Percentiles rank a stretch among this genome's conserved stretches.
phyloP scores from a whole-genome alignment of 2,329 filamentous ascomycete genomes.

The Chrysoporthe puriensis region DNA sequence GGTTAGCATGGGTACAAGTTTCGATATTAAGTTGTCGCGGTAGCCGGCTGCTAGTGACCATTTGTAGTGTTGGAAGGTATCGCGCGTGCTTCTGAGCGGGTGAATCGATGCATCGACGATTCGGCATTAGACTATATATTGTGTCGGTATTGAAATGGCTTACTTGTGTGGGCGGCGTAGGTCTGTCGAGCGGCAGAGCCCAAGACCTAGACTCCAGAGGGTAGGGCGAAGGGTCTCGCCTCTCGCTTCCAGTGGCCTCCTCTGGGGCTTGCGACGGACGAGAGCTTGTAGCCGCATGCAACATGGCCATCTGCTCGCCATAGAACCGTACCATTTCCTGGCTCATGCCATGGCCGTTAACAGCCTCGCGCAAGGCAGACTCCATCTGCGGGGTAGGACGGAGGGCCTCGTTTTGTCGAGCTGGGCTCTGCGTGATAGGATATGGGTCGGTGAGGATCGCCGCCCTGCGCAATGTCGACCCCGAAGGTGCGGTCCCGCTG shows the following conservation, averaged over 20 bases:
- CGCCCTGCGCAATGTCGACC: constrained; percentile 20
- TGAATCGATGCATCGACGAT: neutral
- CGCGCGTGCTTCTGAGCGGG: neutral
- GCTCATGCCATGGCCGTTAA: constrained; percentile 25
- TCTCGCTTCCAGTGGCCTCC: constrained; percentile 1
- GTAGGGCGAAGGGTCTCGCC: neutral
- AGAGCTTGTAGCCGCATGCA: constrained; percentile 24
- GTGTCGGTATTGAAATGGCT: constrained; percentile 20
- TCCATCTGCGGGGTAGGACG: neutral
- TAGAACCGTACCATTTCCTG: constrained; percentile 26
- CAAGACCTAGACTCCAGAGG: neutral
- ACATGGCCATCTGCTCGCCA: constrained; percentile 27
- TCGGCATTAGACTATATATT: constrained; percentile 4
- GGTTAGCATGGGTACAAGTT: constrained; percentile 18
- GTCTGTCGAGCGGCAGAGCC: constrained; percentile 1
- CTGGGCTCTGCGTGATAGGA: neutral
- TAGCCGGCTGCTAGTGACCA: neutral
- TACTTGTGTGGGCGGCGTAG: constrained; percentile 21
- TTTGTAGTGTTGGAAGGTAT: neutral
- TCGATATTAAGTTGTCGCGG: neutral
- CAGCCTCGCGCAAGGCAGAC: constrained; percentile 21
- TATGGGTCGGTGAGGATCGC: constrained; percentile 11
- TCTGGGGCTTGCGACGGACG: constrained; percentile 16
- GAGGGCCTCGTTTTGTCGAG: neutral
- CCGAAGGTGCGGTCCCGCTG: constrained; percentile 6